These are phyloP conservation scores for Saccharomyces hybrid DNA, from an alignment of 1,139 yeast genomes.

Conservation along the genomic window DNA sequence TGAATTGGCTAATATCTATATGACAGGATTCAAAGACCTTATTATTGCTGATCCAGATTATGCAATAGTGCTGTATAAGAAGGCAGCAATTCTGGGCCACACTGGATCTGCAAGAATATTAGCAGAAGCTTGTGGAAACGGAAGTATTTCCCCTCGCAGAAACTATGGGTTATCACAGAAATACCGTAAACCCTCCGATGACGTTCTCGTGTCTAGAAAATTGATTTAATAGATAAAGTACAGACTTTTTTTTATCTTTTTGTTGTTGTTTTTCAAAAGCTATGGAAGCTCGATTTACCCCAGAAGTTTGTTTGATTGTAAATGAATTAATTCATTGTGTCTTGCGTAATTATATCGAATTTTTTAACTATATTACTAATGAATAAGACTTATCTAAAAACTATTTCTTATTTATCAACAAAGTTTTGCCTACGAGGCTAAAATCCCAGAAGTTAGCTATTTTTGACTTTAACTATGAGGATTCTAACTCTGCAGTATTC, in stretches of 20 bases:
- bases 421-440: too few relatives aligned
- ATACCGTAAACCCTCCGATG: background rate
- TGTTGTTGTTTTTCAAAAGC: background rate
- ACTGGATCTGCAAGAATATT: slow-evolving; percentile 67
- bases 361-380: background rate
- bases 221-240: background rate
- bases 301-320: background rate
- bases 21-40: slow-evolving; percentile 73
- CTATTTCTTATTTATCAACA: too few relatives aligned
- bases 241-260: background rate
- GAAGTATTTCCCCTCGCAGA: too few relatives aligned
- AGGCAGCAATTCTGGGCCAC: slow-evolving; percentile 82
- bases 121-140: slow-evolving; percentile 28
- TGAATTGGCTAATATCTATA: slow-evolving; percentile 76
- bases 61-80: slow-evolving; percentile 74
- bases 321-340: background rate
- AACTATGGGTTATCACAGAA: background rate
- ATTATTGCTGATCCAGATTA: slow-evolving; percentile 72
- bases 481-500: background rate
- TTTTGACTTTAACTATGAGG: background rate
- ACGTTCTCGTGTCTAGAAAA: background rate
- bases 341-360: background rate
- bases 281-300: background rate
- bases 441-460: too few relatives aligned
- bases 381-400: background rate